phyloP scores from a whole-genome alignment of 2,329 filamentous ascomycete species.

The Microdochium nivale region DNA sequence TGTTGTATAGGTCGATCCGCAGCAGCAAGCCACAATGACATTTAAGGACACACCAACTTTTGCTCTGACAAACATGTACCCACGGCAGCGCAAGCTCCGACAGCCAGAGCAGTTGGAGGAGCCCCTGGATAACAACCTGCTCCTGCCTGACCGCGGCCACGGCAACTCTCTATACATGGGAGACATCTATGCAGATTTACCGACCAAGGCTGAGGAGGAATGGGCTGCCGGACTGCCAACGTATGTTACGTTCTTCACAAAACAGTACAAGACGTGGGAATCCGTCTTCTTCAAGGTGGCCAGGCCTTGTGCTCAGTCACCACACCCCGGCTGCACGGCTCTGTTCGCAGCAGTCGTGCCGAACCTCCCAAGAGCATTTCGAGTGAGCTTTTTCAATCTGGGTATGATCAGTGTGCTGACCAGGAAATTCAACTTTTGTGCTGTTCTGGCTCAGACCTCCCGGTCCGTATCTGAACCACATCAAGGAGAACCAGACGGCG shows the following conservation, averaged over 20 bases:
- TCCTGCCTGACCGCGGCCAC: background rate
- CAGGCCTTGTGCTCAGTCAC: background rate
- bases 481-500: slow-evolving; percentile 7
- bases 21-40: background rate
- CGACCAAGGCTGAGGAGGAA: background rate
- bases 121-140: background rate
- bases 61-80: background rate
- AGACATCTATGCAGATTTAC: background rate
- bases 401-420: background rate
- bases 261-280: background rate
- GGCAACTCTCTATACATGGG: background rate
- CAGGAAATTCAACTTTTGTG: background rate
- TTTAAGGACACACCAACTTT: background rate
- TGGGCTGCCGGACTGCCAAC: background rate
- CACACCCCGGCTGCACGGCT: no score
- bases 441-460: slow-evolving; percentile 1
- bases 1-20: no score
- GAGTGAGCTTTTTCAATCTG: background rate
- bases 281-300: background rate
- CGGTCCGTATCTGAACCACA: slow-evolving; percentile 10
- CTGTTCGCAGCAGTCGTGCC: no score
- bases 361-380: no score
- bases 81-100: background rate
- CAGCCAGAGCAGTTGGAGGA: background rate
- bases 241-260: background rate